Evolutionary conservation across 148 eudicot genomes (phyloP), one percentile per base, ranked within the genome.

Genomic region (Vaccinium vitisidaea): DNA sequence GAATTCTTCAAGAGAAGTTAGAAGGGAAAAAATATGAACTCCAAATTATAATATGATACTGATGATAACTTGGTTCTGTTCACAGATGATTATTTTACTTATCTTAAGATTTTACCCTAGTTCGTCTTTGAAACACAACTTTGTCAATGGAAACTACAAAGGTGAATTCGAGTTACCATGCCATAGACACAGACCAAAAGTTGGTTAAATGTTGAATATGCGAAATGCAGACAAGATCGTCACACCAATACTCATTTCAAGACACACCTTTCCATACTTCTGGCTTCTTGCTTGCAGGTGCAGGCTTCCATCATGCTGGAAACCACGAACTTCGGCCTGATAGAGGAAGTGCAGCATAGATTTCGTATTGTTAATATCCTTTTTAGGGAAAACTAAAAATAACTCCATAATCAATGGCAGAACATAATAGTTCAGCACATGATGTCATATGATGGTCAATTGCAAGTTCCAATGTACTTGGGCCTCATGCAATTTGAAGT

Each of bases 281-380:
- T 97, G 98, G 87, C 99, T 97, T 80, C 99, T 91, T 75, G 98
- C 98, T 87, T 97, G 99, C 53, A 96, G 90, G 88, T 94, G 98
- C 81, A 93, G 85, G 79, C 96, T 89, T 71, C 98, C 98, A 86
- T 94, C 95, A 79, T 92, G 94, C 90, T 94, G 98, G 86, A 92
- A 84, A 86, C 92, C 94, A 81, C 98, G 94, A 79, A 96, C 98
- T 89, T 96, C 98, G 87, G 95, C 97, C 99, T 96, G 89, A 23
- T 77, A 82, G 36, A 79, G 23, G 15, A 67, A 49, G 5, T 23
- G 49, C 10, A 61, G 48, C 69, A 27, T 13, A 18, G 1, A 18
- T 18, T 23, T 21, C 32, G 15, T n/a, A 21, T 65, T 27, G 55
- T 18, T 32, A n/a, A 43, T n/a, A 18, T 63, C 63, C 13, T 39